A percentile compares a stretch with the other conserved stretches of the same genome.
phyloP scores from a whole-genome alignment of 257 asterid genomes.

The Mentha longifolia region DNA sequence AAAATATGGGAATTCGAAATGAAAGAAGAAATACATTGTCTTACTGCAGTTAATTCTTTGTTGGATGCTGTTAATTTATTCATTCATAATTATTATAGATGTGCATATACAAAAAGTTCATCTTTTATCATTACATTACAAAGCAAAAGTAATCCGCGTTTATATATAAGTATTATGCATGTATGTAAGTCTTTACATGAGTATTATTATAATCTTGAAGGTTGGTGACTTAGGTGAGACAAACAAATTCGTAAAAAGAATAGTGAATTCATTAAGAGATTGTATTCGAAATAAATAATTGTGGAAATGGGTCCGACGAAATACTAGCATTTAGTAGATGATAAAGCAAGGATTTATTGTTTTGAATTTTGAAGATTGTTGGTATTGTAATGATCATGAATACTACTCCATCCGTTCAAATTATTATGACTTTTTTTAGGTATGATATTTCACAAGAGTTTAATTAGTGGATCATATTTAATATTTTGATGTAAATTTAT shows the following conservation, averaged over 20 bases:
- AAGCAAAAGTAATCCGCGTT: not conserved
- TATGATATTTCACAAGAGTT: no score
- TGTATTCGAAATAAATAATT: slow-evolving; percentile 4
- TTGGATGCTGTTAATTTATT: not conserved
- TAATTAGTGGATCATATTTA: no score
- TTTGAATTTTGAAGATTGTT: not conserved
- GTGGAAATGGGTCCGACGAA: not conserved
- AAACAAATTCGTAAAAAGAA: not conserved
- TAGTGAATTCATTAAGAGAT: not conserved
- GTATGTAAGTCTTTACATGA: not conserved
- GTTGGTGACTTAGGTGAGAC: slow-evolving; percentile 22
- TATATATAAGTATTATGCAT: not conserved
- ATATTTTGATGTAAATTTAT: no score
- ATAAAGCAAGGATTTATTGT: not conserved
- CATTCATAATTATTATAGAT: not conserved
- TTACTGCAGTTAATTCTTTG: not conserved
- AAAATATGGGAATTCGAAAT: slow-evolving; percentile 12
- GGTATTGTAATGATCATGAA: not conserved
- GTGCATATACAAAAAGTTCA: not conserved
- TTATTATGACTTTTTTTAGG: no score
- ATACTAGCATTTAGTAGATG: not conserved
- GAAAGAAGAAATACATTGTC: not conserved
- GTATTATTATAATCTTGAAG: not conserved
- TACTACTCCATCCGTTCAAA: no score
- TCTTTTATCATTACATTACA: not conserved